Percentiles rank a stretch among this genome's conserved stretches.
Evolutionary conservation across 306 rosid genomes (phyloP).

Genomic region (Lathyrus aphaca): DNA sequence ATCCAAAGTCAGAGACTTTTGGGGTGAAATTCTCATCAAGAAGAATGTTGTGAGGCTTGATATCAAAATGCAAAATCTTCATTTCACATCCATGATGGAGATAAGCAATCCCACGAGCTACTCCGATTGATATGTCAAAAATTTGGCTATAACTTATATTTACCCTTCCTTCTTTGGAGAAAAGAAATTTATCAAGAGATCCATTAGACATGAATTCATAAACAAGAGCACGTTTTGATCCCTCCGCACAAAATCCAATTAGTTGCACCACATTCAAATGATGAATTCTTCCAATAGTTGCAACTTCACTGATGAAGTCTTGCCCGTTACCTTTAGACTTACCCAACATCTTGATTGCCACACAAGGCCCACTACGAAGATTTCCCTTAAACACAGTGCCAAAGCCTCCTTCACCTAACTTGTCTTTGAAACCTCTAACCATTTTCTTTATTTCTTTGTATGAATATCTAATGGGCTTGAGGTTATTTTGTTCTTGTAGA

Average conservation of each 20-base stretch:
- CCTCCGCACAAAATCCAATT: not conserved
- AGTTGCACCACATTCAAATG: not conserved
- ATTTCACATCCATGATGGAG: conserved; percentile 36
- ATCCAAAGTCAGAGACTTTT: conserved; percentile 37
- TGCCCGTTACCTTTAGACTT: not conserved
- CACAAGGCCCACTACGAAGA: not conserved
- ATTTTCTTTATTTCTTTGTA: not conserved
- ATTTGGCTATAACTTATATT: not conserved
- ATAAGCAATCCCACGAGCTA: conserved; percentile 34
- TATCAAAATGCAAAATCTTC: conserved; percentile 36
- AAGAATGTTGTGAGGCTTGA: not conserved
- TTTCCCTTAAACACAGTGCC: not conserved
- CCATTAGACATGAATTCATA: not conserved
- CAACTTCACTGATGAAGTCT: not conserved
- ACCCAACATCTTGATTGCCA: not conserved
- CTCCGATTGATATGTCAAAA: conserved; percentile 29
- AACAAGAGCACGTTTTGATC: not conserved
- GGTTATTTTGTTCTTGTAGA: too few species aligned
- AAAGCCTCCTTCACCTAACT: conserved; percentile 4
- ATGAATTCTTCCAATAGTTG: not conserved
- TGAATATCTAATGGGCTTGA: not conserved
- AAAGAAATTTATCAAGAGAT: not conserved
- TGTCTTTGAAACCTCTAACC: not conserved
- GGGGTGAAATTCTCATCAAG: conserved; percentile 21
- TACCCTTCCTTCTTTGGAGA: not conserved